phyloP scores from a whole-genome alignment of 352 stramenopile genomes.

The Phytophthora palmivora region DNA sequence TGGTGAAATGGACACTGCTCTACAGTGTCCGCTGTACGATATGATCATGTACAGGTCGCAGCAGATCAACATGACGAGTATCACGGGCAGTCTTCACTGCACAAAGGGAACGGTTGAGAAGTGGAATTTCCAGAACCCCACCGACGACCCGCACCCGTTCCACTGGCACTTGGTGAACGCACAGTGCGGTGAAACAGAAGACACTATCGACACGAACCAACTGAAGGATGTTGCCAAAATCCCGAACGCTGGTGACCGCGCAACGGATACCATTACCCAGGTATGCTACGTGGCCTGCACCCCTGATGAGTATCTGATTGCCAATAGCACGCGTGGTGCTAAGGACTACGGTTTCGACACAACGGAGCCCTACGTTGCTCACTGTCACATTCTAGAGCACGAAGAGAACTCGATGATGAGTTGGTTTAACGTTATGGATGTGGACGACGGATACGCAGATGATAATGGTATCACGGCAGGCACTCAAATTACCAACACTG shows the following conservation, averaged over 20 bases:
- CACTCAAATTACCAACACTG: constrained; percentile 50
- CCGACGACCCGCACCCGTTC: constrained; percentile 80
- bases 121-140: constrained; percentile 85
- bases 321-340: constrained; percentile 48
- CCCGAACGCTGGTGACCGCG: constrained; percentile 57
- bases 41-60: constrained; percentile 48
- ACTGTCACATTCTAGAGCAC: constrained; percentile 82
- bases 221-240: constrained; percentile 82
- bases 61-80: constrained; percentile 60
- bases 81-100: constrained; percentile 54
- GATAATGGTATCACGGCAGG: constrained; percentile 44
- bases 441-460: constrained; percentile 51
- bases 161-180: constrained; percentile 84
- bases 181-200: constrained; percentile 69
- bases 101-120: constrained; percentile 81
- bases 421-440: constrained; percentile 62
- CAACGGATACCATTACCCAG: constrained; percentile 52
- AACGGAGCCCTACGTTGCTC: constrained; percentile 68
- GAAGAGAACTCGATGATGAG: constrained; percentile 81
- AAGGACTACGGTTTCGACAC: constrained; percentile 75
- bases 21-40: constrained; percentile 42
- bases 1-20: constrained; percentile 55
- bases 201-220: constrained; percentile 68
- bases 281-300: constrained; percentile 81
- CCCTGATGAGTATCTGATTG: constrained; percentile 65